phyloP scores from a whole-genome alignment of 2,329 filamentous ascomycete species.

The Aaosphaeria arxii region DNA sequence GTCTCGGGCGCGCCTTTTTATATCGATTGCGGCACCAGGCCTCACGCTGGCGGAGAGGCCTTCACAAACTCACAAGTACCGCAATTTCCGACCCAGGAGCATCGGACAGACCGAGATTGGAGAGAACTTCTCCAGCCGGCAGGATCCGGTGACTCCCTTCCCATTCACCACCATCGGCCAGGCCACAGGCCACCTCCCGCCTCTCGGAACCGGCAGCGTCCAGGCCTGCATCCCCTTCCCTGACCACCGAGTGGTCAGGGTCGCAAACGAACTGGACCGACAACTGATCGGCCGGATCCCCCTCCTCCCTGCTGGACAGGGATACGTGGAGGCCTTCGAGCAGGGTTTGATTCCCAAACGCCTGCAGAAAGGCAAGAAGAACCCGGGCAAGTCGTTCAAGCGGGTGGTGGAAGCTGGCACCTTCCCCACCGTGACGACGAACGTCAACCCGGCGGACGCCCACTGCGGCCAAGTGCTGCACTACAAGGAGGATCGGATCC shows the following conservation, averaged over 20 bases:
- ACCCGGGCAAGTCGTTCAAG: slow-evolving; percentile 42
- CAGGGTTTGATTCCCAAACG: slow-evolving; percentile 28
- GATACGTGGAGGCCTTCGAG: slow-evolving; percentile 33
- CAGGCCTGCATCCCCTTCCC: slow-evolving; percentile 64
- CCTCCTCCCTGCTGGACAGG: slow-evolving; percentile 43
- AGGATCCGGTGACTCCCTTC: slow-evolving; percentile 58
- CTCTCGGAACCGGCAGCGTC: slow-evolving; percentile 59
- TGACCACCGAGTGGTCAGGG: slow-evolving; percentile 58
- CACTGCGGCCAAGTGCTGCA: slow-evolving; percentile 59
- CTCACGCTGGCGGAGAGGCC: slow-evolving; percentile 56
- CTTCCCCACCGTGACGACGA: slow-evolving; percentile 64
- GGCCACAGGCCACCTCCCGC: slow-evolving; percentile 60
- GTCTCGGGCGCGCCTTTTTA: slow-evolving; percentile 64
- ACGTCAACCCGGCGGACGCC: slow-evolving; percentile 50
- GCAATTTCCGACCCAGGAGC: slow-evolving; percentile 23
- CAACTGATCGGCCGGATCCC: slow-evolving; percentile 59
- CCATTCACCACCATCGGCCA: slow-evolving; percentile 52
- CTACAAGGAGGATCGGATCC: slow-evolving; percentile 60
- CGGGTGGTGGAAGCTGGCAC: slow-evolving; percentile 53
- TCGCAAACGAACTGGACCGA: slow-evolving; percentile 28
- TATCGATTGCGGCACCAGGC: slow-evolving; percentile 68
- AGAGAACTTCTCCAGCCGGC: slow-evolving; percentile 55
- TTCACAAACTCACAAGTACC: slow-evolving; percentile 60
- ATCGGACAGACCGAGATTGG: slow-evolving; percentile 50
- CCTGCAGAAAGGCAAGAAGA: slow-evolving; percentile 16